Conservation (phyloP, 2,329 filamentous ascomycete species). For the Colletotrichum shisoi region DNA sequence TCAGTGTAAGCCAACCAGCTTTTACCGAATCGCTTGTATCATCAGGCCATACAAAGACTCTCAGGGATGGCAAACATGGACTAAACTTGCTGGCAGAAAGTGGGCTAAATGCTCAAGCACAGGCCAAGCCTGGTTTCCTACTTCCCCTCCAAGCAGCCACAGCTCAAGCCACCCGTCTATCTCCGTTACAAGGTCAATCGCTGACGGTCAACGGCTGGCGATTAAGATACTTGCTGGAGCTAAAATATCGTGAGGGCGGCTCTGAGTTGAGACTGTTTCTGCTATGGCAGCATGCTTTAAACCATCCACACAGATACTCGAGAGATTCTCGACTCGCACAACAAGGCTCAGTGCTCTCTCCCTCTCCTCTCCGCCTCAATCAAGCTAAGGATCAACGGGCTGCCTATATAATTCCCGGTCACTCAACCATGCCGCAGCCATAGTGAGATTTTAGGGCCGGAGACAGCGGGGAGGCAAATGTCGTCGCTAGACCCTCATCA, state of each 20-base stretch:
- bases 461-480: slow-evolving; percentile 11
- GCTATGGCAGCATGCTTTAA: slow-evolving; percentile 1
- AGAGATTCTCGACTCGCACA: not conserved
- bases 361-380: not conserved
- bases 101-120: slow-evolving; percentile 13
- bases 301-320: not conserved
- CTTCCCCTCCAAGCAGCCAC: not conserved
- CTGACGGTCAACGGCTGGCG: slow-evolving; percentile 9
- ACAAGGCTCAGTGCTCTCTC: not conserved
- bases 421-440: slow-evolving; percentile 7
- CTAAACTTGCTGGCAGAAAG: slow-evolving; percentile 12
- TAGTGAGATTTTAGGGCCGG: slow-evolving; percentile 38
- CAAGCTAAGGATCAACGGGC: slow-evolving; percentile 15
- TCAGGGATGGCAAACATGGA: not conserved
- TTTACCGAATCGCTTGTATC: not conserved
- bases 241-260: not conserved
- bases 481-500: slow-evolving; percentile 4
- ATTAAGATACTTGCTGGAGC: slow-evolving; percentile 3
- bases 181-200: slow-evolving; percentile 25
- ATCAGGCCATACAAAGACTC: slow-evolving; percentile 13
- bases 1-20: not conserved
- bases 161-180: not conserved
- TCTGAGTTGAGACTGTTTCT: not conserved
- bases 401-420: slow-evolving; percentile 4
- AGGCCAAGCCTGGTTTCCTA: slow-evolving; percentile 13